A percentile compares a stretch with the other conserved stretches of the same genome.
phyloP scores from a whole-genome alignment of 2,329 filamentous ascomycete genomes.

The Didymella glomerata region DNA sequence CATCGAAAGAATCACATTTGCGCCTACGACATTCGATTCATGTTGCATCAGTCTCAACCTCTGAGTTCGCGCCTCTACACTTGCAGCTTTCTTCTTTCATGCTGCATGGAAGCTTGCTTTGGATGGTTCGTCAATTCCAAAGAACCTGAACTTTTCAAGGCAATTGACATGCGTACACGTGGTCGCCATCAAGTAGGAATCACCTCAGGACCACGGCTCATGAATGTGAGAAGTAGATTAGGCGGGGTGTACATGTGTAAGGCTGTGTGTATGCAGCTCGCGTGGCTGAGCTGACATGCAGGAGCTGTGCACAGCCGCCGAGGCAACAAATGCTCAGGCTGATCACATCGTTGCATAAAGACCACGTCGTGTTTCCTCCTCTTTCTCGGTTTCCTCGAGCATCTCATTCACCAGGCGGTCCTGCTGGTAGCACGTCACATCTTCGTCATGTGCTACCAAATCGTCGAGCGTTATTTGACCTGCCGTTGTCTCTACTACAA shows the following conservation, averaged over 20 bases:
- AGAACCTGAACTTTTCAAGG: too few relatives aligned
- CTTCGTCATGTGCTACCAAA: conserved; percentile 82
- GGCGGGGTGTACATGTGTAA: not conserved
- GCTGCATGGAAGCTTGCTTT: too few relatives aligned
- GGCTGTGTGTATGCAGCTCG: not conserved
- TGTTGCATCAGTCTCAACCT: too few relatives aligned
- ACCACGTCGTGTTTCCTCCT: too few relatives aligned
- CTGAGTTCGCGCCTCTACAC: too few relatives aligned
- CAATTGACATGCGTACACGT: not conserved
- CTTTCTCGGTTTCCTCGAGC: not conserved
- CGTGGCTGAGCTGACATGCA: not conserved
- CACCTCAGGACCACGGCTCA: not conserved
- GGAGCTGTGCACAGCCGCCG: not conserved
- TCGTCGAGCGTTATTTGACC: conserved; percentile 84
- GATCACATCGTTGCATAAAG: not conserved
- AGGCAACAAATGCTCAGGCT: not conserved
- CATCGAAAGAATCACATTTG: too few relatives aligned
- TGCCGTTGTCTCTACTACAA: conserved; percentile 89
- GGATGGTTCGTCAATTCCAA: too few relatives aligned
- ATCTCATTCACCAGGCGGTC: not conserved
- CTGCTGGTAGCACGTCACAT: not conserved
- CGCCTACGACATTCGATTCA: too few relatives aligned
- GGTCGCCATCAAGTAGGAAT: not conserved
- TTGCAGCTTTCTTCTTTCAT: too few relatives aligned
- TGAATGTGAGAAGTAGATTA: not conserved